Conservation (phyloP, 192 early-diverging fungal genomes). For the Diversispora eburnea region DNA sequence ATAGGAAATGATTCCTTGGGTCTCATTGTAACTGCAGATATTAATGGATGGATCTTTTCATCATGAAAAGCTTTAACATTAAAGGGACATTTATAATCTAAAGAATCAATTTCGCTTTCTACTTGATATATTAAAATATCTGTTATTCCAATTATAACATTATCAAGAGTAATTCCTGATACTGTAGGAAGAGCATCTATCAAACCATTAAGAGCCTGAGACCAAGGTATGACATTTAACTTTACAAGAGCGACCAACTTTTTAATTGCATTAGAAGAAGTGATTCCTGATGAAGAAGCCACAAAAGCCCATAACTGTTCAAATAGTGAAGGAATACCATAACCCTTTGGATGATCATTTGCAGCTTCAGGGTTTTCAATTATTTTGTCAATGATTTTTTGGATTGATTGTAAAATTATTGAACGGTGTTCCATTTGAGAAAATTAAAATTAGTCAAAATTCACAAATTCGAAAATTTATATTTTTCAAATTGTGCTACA, state of each 20-base stretch:
- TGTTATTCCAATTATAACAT: constrained; percentile 5
- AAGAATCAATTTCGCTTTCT: background rate
- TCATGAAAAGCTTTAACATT: background rate
- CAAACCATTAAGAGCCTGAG: background rate
- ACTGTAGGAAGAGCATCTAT: background rate
- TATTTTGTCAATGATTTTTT: background rate
- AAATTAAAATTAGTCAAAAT: too few relatives aligned
- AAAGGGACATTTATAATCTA: constrained; percentile 7
- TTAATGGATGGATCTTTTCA: background rate
- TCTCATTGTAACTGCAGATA: background rate
- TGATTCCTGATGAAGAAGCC: background rate
- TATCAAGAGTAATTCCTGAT: background rate
- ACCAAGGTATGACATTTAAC: background rate
- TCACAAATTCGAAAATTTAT: too few relatives aligned
- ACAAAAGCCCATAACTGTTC: constrained; percentile 8
- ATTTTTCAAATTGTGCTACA: too few relatives aligned
- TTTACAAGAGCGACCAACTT: background rate
- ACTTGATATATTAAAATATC: constrained; percentile 9
- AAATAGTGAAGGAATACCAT: background rate
- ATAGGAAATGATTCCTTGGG: background rate
- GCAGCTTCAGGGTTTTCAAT: background rate
- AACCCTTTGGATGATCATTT: background rate
- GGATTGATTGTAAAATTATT: background rate
- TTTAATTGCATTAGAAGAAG: constrained; percentile 12
- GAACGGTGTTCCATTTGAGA: background rate